Evolutionary conservation across 1,284 basidiomycete genomes (phyloP).

Genomic region (Volvariella volvacea): DNA sequence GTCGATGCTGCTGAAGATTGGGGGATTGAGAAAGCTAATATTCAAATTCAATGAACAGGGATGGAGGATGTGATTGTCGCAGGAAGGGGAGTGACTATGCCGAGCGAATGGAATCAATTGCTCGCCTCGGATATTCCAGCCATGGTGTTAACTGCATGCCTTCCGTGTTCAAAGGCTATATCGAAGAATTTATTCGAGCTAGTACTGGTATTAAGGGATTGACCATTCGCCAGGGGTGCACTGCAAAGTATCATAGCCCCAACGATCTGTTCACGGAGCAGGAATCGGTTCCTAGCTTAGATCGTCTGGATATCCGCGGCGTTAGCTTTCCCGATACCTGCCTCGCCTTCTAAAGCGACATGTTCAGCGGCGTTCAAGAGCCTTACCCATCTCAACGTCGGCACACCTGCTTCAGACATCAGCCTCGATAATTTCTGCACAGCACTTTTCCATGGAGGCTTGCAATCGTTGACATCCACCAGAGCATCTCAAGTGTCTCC

Average conservation of each 20-base stretch:
- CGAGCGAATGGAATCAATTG: not conserved
- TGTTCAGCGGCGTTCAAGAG: no score
- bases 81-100: not conserved
- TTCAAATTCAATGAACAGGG: not conserved
- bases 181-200: not conserved
- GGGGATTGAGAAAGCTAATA: not conserved
- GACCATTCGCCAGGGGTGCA: not conserved
- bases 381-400: no score
- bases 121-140: no score
- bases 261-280: not conserved
- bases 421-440: not conserved
- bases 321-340: no score
- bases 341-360: not conserved
- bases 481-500: not conserved
- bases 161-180: not conserved
- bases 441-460: not conserved
- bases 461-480: not conserved
- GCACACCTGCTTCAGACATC: not conserved
- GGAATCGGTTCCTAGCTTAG: not conserved
- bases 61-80: not conserved
- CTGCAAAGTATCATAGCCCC: not conserved
- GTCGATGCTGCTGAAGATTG: no score
- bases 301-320: not conserved
- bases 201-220: not conserved
- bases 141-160: not conserved